These are phyloP conservation scores for Brasenia schreberi DNA, from an alignment of 164 flowering plant species.

Conservation along the genomic window DNA sequence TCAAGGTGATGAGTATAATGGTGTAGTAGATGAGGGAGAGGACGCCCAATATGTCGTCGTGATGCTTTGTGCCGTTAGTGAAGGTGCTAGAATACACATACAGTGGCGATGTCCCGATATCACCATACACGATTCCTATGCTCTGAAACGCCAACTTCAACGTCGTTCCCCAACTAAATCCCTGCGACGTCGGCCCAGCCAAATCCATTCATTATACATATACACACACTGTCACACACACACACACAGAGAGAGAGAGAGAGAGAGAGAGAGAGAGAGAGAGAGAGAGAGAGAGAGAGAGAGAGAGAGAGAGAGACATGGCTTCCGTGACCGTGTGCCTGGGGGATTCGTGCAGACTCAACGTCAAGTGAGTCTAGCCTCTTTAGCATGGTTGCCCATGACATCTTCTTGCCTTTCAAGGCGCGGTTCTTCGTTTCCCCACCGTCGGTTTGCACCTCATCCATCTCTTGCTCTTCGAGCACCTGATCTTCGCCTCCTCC, in stretches of 20 bases:
- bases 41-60: conserved; percentile 59
- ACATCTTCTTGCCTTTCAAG: neutral
- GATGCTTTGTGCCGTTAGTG: conserved; percentile 31
- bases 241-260: neutral
- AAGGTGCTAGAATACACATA: conserved; percentile 62
- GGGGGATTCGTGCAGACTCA: neutral
- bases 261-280: neutral
- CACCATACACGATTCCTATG: conserved; percentile 70
- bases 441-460: neutral
- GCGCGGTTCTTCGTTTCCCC: neutral
- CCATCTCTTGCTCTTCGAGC: neutral
- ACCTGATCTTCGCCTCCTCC: neutral
- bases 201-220: neutral
- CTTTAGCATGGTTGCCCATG: neutral
- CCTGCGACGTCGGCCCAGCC: conserved; percentile 2
- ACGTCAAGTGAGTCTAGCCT: neutral
- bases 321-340: neutral
- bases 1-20: conserved; percentile 44
- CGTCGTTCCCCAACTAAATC: conserved; percentile 29
- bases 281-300: neutral
- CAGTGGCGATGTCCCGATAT: conserved; percentile 76
- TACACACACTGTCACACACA: neutral
- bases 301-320: neutral
- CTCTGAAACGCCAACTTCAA: conserved; percentile 63
- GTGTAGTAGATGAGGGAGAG: conserved; percentile 62